Base-by-base conservation (phyloP, 2,329 filamentous ascomycete species). In the Hypoxylon sp. region DNA sequence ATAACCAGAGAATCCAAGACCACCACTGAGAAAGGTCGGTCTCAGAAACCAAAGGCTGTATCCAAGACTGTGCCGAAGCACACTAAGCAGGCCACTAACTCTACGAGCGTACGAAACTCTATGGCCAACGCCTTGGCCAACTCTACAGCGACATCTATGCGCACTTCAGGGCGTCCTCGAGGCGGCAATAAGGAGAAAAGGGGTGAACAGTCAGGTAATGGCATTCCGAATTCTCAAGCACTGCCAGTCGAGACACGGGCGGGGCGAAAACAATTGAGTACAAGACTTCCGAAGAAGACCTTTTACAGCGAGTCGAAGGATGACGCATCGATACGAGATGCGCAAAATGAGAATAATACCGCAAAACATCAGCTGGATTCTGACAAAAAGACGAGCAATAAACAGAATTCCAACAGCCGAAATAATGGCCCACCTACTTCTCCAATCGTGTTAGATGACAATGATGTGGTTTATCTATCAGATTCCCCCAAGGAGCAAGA, bases 231-330 rank as follows among this genome's bases (percentile, higher is more conserved):
- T 45, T 61, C 62, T 19, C 62, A 59, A 55, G 1, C 25, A 14
- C 14, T 19, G 9, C 21, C 23, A 5, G 2, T 1, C 14, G 36
- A 58, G 45, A 59, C 36, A 43, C 53, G 53, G 17, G 30, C n/a
- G 23, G 59, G 45, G 28, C 30, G 1, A 32, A 68, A 58, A 21
- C 49, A 25, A 25, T 2, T 25, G 1, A n/a, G 43, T n/a, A 1
- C 30, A 17, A 67, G 63, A 14, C 9, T 65, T 4, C 60, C 70
- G 0, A 72, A 72, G 52, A 65, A 66, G 34, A 50, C 65, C 1
- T 70, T 68, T 52, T 72, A 52, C 34, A 46, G 38, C 32, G 36
- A 60, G 21, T 23, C 25, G 23, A 23, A 67, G 25, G 48, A 57
- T 32, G 25, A n/a, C n/a, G 19, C 28, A 19, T 59, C 43, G 5